Percentiles rank a stretch among this genome's conserved stretches.
Conservation (phyloP, 2,329 filamentous ascomycete genomes). For the Hypoxylon sp. region DNA sequence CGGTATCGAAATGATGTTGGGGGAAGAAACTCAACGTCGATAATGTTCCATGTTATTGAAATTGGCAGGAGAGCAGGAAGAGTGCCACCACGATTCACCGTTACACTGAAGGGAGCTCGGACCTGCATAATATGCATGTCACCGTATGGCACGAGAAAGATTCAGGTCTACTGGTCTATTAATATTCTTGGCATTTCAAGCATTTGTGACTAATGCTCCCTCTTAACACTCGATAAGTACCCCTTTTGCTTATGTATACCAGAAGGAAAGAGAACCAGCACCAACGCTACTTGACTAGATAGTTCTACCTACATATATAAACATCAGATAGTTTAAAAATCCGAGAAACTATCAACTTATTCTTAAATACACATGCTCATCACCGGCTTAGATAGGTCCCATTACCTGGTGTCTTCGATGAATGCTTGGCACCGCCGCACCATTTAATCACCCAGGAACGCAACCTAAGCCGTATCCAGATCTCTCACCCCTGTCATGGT, state of each 20-base stretch:
- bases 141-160: too few species aligned
- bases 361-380: too few species aligned
- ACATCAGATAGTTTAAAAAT: too few species aligned
- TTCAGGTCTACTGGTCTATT: too few species aligned
- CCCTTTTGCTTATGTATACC: too few species aligned
- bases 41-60: conserved; percentile 23
- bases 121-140: conserved; percentile 12
- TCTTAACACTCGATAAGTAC: too few species aligned
- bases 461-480: conserved; percentile 10
- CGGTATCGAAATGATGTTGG: conserved; percentile 8
- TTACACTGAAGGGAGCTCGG: conserved; percentile 22
- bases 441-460: conserved; percentile 20
- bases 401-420: conserved; percentile 1
- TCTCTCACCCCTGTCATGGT: conserved; percentile 3
- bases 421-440: conserved; percentile 31
- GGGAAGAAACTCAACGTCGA: conserved; percentile 3
- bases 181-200: conserved; percentile 16
- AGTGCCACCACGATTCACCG: too few species aligned
- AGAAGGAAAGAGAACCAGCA: too few species aligned
- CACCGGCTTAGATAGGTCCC: neutral
- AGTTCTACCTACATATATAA: too few species aligned
- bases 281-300: too few species aligned
- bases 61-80: conserved; percentile 16
- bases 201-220: too few species aligned
- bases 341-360: too few species aligned